A percentile compares a stretch with the other conserved stretches of the same genome.
phyloP scores from a whole-genome alignment of 441 rosid species.

The Kokia cookei region DNA sequence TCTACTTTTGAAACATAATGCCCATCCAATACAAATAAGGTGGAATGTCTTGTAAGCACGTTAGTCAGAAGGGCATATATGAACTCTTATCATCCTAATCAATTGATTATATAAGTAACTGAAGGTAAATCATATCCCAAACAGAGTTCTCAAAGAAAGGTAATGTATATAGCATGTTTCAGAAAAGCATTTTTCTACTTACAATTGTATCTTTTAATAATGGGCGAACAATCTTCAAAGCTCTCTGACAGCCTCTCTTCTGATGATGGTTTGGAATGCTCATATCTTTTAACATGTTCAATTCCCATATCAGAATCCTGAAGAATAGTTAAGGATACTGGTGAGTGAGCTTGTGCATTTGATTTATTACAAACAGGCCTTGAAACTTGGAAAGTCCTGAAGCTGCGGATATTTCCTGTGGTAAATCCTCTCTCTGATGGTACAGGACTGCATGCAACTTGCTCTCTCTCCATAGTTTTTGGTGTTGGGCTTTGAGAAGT shows the following conservation, averaged over 20 bases:
- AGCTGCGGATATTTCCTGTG: slow-evolving; percentile 33
- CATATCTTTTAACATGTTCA: slow-evolving; percentile 1
- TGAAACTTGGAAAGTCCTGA: slow-evolving; percentile 34
- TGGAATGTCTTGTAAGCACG: neutral
- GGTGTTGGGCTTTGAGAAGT: slow-evolving; percentile 40
- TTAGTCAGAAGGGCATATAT: neutral
- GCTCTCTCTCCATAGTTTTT: slow-evolving; percentile 30
- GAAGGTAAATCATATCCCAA: neutral
- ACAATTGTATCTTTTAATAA: slow-evolving; percentile 25
- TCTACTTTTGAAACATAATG: neutral
- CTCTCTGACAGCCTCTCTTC: slow-evolving; percentile 46
- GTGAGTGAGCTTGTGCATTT: slow-evolving; percentile 28
- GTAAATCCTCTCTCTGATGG: slow-evolving; percentile 27
- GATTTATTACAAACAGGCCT: slow-evolving; percentile 29
- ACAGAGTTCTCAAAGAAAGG: neutral
- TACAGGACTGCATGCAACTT: slow-evolving; percentile 29
- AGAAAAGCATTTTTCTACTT: slow-evolving; percentile 13
- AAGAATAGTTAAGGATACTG: slow-evolving; percentile 40
- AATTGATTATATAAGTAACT: neutral
- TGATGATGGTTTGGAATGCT: slow-evolving; percentile 23
- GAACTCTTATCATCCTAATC: neutral
- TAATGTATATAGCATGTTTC: neutral
- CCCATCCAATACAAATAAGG: neutral
- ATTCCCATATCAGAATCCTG: slow-evolving; percentile 4
- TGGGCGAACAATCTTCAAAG: slow-evolving; percentile 41